These are phyloP conservation scores for Bruguiera gymnorhiza DNA, from an alignment of 345 rosid genomes.

Conservation along the genomic window DNA sequence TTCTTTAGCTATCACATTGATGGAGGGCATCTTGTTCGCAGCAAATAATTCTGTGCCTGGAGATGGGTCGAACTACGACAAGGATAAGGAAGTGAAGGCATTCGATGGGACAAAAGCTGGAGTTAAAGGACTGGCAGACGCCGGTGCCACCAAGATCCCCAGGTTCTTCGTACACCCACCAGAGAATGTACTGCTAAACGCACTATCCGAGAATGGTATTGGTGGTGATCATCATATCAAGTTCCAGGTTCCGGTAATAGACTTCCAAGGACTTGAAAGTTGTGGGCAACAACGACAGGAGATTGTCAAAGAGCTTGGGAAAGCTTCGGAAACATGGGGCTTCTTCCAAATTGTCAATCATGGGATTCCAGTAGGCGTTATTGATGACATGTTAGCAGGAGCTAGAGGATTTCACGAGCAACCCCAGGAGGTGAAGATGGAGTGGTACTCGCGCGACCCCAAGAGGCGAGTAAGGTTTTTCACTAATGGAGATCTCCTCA, in stretches of 20 bases:
- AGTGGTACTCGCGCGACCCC: constrained; percentile 38
- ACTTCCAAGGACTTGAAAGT: constrained; percentile 28
- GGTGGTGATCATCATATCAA: not conserved
- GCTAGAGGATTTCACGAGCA: constrained; percentile 45
- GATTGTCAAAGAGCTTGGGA: constrained; percentile 24
- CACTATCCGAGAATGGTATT: not conserved
- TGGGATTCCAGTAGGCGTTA: constrained; percentile 34
- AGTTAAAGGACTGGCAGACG: constrained; percentile 43
- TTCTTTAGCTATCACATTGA: not conserved
- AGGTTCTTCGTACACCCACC: constrained; percentile 38
- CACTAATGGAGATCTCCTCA: constrained; percentile 36
- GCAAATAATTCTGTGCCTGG: not conserved
- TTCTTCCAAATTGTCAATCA: constrained; percentile 50
- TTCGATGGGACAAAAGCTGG: constrained; percentile 34
- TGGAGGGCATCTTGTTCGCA: constrained; percentile 13
- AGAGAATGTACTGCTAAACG: constrained; percentile 7
- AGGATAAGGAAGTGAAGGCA: constrained; percentile 29
- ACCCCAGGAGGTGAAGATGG: constrained; percentile 38
- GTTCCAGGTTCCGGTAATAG: constrained; percentile 38
- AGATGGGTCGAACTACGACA: constrained; percentile 29
- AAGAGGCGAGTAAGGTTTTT: constrained; percentile 28
- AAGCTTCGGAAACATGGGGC: constrained; percentile 46
- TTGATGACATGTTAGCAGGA: constrained; percentile 38
- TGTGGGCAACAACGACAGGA: constrained; percentile 6
- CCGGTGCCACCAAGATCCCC: constrained; percentile 40